A percentile compares a stretch with the other conserved stretches of the same genome.
Evolutionary conservation across 257 asterid genomes (phyloP).

Genomic region (Hygrophila difformis): DNA sequence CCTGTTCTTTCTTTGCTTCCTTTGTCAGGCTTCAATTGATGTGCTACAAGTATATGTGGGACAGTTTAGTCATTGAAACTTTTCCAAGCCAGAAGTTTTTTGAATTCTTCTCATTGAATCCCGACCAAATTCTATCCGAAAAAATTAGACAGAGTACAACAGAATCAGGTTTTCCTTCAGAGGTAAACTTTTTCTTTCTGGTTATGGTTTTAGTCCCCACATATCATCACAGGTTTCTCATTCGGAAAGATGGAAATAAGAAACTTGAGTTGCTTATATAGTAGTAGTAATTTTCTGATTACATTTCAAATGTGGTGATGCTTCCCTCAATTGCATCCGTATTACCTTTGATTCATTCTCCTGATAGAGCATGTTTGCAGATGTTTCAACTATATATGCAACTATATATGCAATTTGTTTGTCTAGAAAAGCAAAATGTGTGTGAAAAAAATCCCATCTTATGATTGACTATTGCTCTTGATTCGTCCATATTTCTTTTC

Average conservation of each 20-base stretch:
- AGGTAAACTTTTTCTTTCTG: slow-evolving; percentile 34
- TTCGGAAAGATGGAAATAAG: not conserved
- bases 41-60: slow-evolving; percentile 95
- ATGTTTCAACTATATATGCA: not conserved
- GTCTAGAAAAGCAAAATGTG: not conserved
- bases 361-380: not conserved
- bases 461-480: slow-evolving; percentile 10
- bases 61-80: slow-evolving; percentile 49
- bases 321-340: not conserved
- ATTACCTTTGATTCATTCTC: not conserved
- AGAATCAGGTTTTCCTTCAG: slow-evolving; percentile 61
- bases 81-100: slow-evolving; percentile 55
- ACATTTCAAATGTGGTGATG: not conserved
- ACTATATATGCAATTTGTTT: not conserved
- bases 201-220: not conserved
- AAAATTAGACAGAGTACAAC: slow-evolving; percentile 49
- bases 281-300: not conserved
- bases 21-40: slow-evolving; percentile 79
- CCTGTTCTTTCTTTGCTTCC: not conserved
- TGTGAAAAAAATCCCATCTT: not conserved
- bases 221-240: too few relatives aligned
- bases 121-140: slow-evolving; percentile 40
- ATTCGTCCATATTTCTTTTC: slow-evolving; percentile 1
- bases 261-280: not conserved
- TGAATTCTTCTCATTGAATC: slow-evolving; percentile 72